A percentile compares a stretch with the other conserved stretches of the same genome.
These are phyloP conservation scores for Carallia brachiata DNA, from an alignment of 345 rosid species.

Conservation along the genomic window DNA sequence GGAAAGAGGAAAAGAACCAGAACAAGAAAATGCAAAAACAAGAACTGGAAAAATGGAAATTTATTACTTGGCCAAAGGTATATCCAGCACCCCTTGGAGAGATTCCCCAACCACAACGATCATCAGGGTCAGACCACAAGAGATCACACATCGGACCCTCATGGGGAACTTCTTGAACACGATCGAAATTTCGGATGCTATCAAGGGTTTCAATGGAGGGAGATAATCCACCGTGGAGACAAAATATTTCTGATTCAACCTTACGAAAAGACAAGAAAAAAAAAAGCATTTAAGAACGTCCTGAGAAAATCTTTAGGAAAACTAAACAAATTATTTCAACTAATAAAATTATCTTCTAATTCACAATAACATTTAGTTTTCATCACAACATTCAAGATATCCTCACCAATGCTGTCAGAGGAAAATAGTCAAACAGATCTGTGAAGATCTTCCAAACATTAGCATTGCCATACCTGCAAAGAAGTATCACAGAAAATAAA, in stretches of 20 bases:
- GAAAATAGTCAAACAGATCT: slow-evolving; percentile 92
- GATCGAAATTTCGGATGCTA: slow-evolving; percentile 83
- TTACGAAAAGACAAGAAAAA: slow-evolving; percentile 27
- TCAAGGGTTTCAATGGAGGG: slow-evolving; percentile 94
- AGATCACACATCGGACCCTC: slow-evolving; percentile 99
- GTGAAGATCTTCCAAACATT: slow-evolving; percentile 91
- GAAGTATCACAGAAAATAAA: slow-evolving; percentile 11
- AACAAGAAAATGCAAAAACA: neutral
- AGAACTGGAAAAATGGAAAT: neutral
- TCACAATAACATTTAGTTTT: neutral
- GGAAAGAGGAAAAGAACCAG: neutral
- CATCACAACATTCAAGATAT: neutral
- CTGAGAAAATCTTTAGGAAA: too few species aligned
- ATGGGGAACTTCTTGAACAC: slow-evolving; percentile 96
- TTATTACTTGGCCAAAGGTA: slow-evolving; percentile 87
- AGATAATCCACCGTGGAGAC: slow-evolving; percentile 91
- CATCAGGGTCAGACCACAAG: slow-evolving; percentile 96
- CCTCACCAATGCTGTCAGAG: slow-evolving; percentile 95
- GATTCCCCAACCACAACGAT: slow-evolving; percentile 96
- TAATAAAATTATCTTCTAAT: too few species aligned
- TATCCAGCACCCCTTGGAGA: slow-evolving; percentile 97
- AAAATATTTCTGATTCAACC: slow-evolving; percentile 96
- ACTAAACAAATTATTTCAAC: too few species aligned
- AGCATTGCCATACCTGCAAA: slow-evolving; percentile 92
- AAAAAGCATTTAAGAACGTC: neutral